Conservation (phyloP, 2,329 filamentous ascomycete genomes). For the Neofusicoccum laricinum region DNA sequence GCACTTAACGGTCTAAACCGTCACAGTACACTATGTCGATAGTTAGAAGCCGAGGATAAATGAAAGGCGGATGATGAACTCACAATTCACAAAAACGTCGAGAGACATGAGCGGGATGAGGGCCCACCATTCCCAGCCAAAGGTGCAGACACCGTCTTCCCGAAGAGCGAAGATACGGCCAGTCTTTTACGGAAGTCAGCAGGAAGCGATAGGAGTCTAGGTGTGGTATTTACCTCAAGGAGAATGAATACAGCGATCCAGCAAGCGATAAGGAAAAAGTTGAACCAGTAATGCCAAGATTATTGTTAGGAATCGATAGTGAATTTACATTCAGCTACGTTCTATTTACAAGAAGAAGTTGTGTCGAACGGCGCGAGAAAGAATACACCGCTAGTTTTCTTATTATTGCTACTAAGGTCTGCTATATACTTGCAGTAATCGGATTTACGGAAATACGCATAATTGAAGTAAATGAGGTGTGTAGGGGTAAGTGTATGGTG, state of each 20-base stretch:
- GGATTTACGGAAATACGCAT: no score
- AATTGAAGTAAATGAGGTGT: no score
- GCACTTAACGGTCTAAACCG: no score
- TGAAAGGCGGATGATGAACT: not conserved
- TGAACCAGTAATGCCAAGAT: constrained; percentile 4
- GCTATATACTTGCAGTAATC: no score
- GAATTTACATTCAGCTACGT: no score
- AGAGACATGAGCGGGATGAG: constrained; percentile 3
- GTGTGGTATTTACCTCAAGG: not conserved
- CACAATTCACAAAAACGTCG: constrained; percentile 1
- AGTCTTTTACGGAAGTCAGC: not conserved
- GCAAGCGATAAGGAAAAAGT: not conserved
- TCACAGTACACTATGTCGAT: not conserved
- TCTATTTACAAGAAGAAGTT: no score
- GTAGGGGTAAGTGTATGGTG: no score
- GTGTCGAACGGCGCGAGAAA: no score
- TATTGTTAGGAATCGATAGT: no score
- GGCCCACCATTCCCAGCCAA: constrained; percentile 2
- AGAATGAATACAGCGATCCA: not conserved
- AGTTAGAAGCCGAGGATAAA: not conserved
- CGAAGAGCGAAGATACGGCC: not conserved
- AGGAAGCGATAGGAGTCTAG: accelerated
- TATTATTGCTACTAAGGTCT: no score
- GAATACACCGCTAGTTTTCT: no score
- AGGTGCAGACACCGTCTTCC: not conserved